These are phyloP conservation scores for Pythium phragmitis DNA, from an alignment of 352 stramenopile genomes.

Conservation along the genomic window DNA sequence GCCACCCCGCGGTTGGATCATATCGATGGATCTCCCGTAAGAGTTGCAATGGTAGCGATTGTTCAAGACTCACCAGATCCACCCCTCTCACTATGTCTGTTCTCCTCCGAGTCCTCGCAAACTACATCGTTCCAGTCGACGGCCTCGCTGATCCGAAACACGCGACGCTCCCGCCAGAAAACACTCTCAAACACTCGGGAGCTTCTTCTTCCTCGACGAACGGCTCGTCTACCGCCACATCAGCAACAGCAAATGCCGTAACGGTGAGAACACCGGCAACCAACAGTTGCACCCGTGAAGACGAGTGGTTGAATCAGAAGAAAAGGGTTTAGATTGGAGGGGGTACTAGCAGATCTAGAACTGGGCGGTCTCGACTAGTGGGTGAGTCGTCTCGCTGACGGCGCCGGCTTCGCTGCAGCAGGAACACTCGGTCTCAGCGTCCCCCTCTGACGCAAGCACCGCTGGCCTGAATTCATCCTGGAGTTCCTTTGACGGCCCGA, in stretches of 20 bases:
- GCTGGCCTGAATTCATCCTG: background rate
- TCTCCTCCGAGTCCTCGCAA: slow-evolving; percentile 7
- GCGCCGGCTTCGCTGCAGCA: background rate
- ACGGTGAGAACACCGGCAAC: background rate
- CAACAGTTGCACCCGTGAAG: slow-evolving; percentile 9
- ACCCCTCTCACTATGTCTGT: background rate
- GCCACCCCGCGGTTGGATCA: too few relatives aligned
- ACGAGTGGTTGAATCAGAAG: background rate
- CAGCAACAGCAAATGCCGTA: slow-evolving; percentile 5
- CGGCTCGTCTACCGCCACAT: background rate
- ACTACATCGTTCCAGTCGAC: background rate
- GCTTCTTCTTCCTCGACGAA: background rate
- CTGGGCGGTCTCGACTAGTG: background rate
- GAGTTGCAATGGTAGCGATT: slow-evolving; percentile 8
- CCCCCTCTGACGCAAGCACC: background rate
- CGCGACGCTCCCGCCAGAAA: background rate
- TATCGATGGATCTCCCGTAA: background rate
- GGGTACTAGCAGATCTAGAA: background rate
- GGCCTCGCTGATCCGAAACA: background rate
- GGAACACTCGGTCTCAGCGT: background rate
- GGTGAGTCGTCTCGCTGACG: background rate
- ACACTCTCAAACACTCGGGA: background rate
- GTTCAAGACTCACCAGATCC: background rate
- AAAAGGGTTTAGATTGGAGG: background rate
- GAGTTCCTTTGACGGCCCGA: background rate